Conservation (phyloP, 139 green algal genomes). For the Deuterostichococcus epilithicus region DNA sequence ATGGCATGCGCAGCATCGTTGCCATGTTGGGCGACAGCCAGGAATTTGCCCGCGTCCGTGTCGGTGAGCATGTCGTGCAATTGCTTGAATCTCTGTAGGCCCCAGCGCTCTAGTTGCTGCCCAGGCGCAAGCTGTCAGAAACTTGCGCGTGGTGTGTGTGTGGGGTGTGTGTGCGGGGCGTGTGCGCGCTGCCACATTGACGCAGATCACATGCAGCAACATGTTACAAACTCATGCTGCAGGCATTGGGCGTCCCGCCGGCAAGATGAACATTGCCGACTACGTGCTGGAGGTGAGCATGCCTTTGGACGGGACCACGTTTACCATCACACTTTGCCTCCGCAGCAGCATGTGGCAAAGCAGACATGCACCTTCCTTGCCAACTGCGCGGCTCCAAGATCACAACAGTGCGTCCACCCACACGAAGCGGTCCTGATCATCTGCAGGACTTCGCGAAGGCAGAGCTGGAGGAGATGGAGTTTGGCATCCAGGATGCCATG, state of each 20-base stretch:
- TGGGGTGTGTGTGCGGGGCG: background rate
- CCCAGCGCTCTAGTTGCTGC: background rate
- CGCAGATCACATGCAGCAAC: background rate
- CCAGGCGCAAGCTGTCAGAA: background rate
- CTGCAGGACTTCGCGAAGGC: constrained; percentile 62
- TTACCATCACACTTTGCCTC: background rate
- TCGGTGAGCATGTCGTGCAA: constrained; percentile 36
- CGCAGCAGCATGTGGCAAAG: background rate
- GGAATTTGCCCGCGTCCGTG: constrained; percentile 70
- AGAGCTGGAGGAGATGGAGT: constrained; percentile 63
- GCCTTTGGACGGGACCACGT: background rate
- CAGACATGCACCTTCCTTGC: background rate
- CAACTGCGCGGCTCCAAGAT: background rate
- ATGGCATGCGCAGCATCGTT: constrained; percentile 87
- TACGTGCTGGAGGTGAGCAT: constrained; percentile 61
- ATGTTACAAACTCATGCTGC: constrained; percentile 2
- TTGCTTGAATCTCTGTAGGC: background rate
- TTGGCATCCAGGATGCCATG: constrained; percentile 42
- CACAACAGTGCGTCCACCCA: background rate
- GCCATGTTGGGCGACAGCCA: constrained; percentile 56
- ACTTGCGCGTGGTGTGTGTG: background rate
- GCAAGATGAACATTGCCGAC: constrained; percentile 38
- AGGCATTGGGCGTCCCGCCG: constrained; percentile 74
- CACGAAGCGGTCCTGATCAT: background rate
- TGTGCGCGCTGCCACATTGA: background rate